Evolutionary conservation across 1,139 yeast species (phyloP), one percentile per base, ranked within the genome.

Genomic region (Candida pseudocylindracea): DNA sequence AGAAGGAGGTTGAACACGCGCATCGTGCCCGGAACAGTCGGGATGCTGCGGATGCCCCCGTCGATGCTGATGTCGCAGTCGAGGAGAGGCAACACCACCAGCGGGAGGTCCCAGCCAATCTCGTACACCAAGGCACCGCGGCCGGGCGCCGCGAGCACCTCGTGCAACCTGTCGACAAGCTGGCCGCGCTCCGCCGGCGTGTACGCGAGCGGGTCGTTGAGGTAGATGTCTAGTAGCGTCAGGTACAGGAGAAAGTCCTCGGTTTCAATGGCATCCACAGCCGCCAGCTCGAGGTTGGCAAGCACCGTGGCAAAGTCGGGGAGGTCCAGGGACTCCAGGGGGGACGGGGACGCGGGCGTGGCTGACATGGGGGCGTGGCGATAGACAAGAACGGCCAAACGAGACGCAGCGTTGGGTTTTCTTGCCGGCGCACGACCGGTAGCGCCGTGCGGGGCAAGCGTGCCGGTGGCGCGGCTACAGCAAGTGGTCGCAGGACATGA

Each of bases 31-130:
- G 48, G 46, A 10, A 53, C 48, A 34, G 57, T 45, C 3, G 66
- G 65, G 6, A 54, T 51, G 3, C 35, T 27, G 31, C 63, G 45
- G 13, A 60, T 39, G 2, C 48, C 34, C 2, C 33, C 37, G 4
- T 30, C 26, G 32, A 45, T 42, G 24, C 29, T 32, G 34, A 36
- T 42, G 36, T 42, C 52, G 31, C 44, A 46, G 26, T 55, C 65
- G 11, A 66, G 39, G 40, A 56, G 69, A 4, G 52, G 49, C 30
- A 79, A 45, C 12, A 83, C 43, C 31, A 78, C 45, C 27, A 58
- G 62, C 0, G 93, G 94, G 15, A 83, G 46, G 48, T 83, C 94
- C 95, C 95, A 83, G 2, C 92, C 93, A 36, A 80, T 67, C 41
- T 75, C 79, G 37, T 63, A 55, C 0, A 72, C 56, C 28, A 80